A percentile compares a stretch with the other conserved stretches of the same genome.
Evolutionary conservation across 305 asterid species (phyloP).

Genomic region (Plantago coronopus): DNA sequence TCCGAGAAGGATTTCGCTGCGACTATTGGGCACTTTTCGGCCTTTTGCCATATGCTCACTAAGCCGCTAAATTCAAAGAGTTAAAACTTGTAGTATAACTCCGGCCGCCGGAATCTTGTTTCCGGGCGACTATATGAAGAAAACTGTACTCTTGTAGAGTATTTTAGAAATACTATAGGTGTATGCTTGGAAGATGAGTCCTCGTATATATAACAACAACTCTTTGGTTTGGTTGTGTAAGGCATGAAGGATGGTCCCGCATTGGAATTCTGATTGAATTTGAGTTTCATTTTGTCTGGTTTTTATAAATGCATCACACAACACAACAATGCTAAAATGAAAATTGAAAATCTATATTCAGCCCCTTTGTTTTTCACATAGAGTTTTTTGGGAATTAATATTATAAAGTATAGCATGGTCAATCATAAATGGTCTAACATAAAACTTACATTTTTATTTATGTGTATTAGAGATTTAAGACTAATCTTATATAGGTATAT

Average conservation of each 20-base stretch:
- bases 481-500: too few species aligned
- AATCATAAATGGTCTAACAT: too few species aligned
- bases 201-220: constrained; percentile 36
- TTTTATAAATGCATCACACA: constrained; percentile 25
- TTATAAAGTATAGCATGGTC: too few species aligned
- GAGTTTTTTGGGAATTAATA: too few species aligned
- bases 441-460: too few species aligned
- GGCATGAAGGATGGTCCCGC: constrained; percentile 18
- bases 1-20: constrained; percentile 51
- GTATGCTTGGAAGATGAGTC: constrained; percentile 14
- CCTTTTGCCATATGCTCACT: constrained; percentile 63
- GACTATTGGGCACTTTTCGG: constrained; percentile 43
- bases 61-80: background rate
- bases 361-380: too few species aligned
- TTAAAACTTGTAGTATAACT: background rate
- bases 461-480: too few species aligned
- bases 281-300: constrained; percentile 49
- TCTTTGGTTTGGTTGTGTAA: constrained; percentile 18
- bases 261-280: constrained; percentile 40
- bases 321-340: background rate
- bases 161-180: constrained; percentile 1
- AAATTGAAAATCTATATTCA: background rate
- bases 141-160: background rate
- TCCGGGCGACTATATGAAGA: constrained; percentile 29
- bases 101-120: constrained; percentile 28